Base-by-base conservation (phyloP, 805 yeast genomes). In the Cyberlindnera galapagoensis region DNA sequence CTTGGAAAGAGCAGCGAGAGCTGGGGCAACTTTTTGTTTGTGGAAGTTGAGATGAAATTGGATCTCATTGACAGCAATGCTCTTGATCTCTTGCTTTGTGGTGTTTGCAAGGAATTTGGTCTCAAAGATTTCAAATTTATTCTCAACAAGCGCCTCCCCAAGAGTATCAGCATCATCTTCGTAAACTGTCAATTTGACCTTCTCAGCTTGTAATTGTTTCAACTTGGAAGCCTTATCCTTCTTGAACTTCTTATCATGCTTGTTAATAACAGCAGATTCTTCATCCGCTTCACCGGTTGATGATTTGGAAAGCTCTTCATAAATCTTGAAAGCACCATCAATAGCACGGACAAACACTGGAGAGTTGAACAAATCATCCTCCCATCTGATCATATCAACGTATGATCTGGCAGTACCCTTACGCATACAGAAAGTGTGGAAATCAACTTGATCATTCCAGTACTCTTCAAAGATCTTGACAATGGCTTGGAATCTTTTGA, bases 401-500 rank as follows among this genome's bases (percentile, higher is more conserved):
- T 90, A 92, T 7, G 90, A 79, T 42, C 94, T 71, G 17, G 90
- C 79, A 6, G 97, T 85, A 15, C 97, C 97, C 46, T 81, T 76
- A 59, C 96, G 74, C 68, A 84, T 74, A 53, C 94, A 82, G 56
- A 85, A 92, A 28, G 83, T 79, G 55, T 92, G 97, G 78, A 90
- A 92, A 56, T 92, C 99, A 42, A 81, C 69, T 62, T 92, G 97
- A 52, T 92, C 98, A 40, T 73, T 74, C 51, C 66, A 72, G 59
- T 76, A 87, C 33, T 76, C 81, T 26, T 74, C 68, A 57, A 76
- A 87, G 19, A 82, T 71, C 38, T 75, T 74, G 30, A 75, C 62
- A 28, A 87, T 67, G 3, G 85, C 77, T 25, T 62, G 56, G 52
- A 70, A 84, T 48, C 97, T 71, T 59, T 92, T 92, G 41, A 87